Percentiles rank a stretch among this genome's conserved stretches.
Conservation (phyloP, 345 rosid species). For the Acer yangbiense region DNA sequence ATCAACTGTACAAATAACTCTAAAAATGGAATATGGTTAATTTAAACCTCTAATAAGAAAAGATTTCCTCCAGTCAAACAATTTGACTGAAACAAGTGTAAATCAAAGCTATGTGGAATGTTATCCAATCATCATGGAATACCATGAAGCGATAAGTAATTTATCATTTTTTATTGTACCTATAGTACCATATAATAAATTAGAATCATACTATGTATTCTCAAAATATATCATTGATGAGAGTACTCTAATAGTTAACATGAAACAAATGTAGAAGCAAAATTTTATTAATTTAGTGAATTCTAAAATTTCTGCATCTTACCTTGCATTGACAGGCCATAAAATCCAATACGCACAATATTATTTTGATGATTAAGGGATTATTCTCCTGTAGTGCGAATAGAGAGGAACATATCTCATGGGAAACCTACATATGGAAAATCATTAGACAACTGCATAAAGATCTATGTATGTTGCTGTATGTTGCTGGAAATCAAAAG, state of each 20-base stretch:
- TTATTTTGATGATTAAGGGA: slow-evolving; percentile 38
- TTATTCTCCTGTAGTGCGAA: slow-evolving; percentile 41
- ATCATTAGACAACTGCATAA: slow-evolving; percentile 18
- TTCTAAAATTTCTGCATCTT: slow-evolving; percentile 15
- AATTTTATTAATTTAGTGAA: neutral
- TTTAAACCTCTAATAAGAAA: neutral
- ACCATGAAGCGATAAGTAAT: neutral
- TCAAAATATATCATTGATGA: neutral
- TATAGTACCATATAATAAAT: neutral
- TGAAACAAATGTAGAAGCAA: neutral
- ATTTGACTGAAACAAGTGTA: neutral
- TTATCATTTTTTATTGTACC: neutral
- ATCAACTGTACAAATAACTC: neutral
- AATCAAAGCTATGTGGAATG: neutral
- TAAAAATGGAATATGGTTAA: neutral
- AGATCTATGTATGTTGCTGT: neutral
- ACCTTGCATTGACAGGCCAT: slow-evolving; percentile 62
- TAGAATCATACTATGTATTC: neutral
- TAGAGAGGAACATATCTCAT: slow-evolving; percentile 58
- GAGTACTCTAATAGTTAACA: neutral
- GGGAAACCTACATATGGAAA: slow-evolving; percentile 59
- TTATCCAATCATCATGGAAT: neutral
- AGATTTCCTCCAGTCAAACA: neutral
- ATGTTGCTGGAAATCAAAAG: neutral
- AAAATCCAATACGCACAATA: slow-evolving; percentile 41